phyloP scores from a whole-genome alignment of 75 land plant genomes.

The Gnetum montanum region DNA sequence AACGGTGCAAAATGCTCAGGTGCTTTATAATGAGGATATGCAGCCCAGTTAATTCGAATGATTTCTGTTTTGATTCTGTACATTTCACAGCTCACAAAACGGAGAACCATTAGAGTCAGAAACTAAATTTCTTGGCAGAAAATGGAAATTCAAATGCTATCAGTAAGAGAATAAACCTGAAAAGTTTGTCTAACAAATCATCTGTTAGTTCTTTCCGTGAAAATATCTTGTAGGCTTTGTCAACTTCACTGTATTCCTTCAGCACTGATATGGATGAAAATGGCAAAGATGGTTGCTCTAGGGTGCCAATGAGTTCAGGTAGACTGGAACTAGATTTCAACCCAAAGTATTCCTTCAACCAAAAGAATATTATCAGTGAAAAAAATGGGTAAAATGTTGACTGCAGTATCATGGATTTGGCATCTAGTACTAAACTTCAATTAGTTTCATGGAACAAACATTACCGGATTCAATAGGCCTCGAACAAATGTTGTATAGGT shows the following conservation, averaged over 20 bases:
- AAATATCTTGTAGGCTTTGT: conserved; percentile 73
- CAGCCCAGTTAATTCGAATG: conserved; percentile 75
- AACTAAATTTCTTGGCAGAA: not conserved
- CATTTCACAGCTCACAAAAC: not conserved
- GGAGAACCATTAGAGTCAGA: not conserved
- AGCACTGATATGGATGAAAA: conserved; percentile 67
- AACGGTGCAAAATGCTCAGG: conserved; percentile 85
- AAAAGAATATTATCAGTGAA: too few relatives aligned
- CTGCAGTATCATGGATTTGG: too few relatives aligned
- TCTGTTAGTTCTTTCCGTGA: conserved; percentile 65
- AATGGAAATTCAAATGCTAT: not conserved
- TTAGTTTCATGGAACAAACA: conserved; percentile 10
- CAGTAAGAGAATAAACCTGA: conserved; percentile 44
- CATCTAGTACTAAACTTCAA: too few relatives aligned
- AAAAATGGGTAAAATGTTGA: not conserved
- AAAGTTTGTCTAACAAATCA: conserved; percentile 54
- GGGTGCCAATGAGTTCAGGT: conserved; percentile 75
- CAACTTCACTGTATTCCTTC: conserved; percentile 47
- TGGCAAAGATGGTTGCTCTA: conserved; percentile 52
- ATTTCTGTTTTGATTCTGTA: conserved; percentile 65
- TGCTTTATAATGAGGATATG: conserved; percentile 79
- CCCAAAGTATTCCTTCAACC: conserved; percentile 86
- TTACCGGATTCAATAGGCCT: conserved; percentile 78
- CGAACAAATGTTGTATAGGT: conserved; percentile 86
- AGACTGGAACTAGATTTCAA: conserved; percentile 28